These are phyloP conservation scores for Ustilaginoidea virens DNA, from an alignment of 2,329 filamentous ascomycete genomes.

Conservation along the genomic window DNA sequence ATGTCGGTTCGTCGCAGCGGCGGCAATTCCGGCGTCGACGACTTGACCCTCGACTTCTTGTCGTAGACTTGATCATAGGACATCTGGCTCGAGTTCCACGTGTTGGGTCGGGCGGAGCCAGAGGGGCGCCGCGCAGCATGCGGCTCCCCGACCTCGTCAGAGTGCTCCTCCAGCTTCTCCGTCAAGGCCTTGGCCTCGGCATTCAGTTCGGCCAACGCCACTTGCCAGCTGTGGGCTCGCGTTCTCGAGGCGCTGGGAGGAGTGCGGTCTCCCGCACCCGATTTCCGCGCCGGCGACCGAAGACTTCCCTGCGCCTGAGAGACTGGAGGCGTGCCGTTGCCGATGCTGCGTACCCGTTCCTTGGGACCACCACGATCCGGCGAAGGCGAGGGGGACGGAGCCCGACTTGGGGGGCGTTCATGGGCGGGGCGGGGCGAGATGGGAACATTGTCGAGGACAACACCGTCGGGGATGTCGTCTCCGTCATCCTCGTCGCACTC, in stretches of 20 bases:
- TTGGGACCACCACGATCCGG: constrained; percentile 33
- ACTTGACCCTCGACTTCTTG: constrained; percentile 41
- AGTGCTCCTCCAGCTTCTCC: constrained; percentile 66
- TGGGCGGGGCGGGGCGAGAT: constrained; percentile 54
- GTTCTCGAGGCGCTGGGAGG: constrained; percentile 29
- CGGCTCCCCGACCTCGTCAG: constrained; percentile 39
- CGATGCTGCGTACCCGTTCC: constrained; percentile 37
- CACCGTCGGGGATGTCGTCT: constrained; percentile 64
- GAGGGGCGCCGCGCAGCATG: constrained; percentile 17
- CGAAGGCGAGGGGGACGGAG: constrained; percentile 36
- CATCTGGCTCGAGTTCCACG: constrained; percentile 21
- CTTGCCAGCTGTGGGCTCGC: constrained; percentile 60
- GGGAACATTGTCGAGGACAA: constrained; percentile 68
- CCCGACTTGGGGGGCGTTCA: constrained; percentile 38
- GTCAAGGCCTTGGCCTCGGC: constrained; percentile 61
- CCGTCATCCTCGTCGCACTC: constrained; percentile 65
- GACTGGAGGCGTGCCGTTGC: constrained; percentile 48
- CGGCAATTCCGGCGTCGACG: constrained; percentile 53
- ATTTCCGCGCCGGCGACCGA: constrained; percentile 39
- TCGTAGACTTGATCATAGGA: constrained; percentile 19
- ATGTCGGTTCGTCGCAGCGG: constrained; percentile 59
- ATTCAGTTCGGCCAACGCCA: constrained; percentile 52
- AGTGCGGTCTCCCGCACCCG: constrained; percentile 22
- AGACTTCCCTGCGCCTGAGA: constrained; percentile 44
- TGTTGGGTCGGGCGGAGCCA: constrained; percentile 20